Percentiles rank a stretch among this genome's conserved stretches.
Conservation (phyloP, 768 basidiomycete species). For the Lactarius deliciosus region DNA sequence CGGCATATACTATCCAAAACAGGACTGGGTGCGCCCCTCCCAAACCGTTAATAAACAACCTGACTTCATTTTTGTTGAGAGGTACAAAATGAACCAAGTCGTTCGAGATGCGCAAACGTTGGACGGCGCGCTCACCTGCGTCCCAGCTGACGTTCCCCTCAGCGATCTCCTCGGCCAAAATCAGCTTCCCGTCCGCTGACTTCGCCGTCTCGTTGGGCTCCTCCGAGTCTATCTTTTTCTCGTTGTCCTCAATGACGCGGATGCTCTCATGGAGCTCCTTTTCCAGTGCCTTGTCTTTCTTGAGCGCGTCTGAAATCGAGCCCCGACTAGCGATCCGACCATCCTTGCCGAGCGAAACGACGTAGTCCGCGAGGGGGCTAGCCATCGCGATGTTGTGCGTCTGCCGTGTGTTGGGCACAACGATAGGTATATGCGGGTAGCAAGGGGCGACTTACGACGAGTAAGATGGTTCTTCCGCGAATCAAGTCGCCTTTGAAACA, state of each 20-base stretch:
- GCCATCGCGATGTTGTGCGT: constrained; percentile 56
- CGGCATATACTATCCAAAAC: constrained; percentile 37
- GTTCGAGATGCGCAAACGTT: too few relatives aligned
- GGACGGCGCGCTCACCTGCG: constrained; percentile 37
- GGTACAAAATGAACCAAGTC: constrained; percentile 22
- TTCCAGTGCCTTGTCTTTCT: constrained; percentile 39
- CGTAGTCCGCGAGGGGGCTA: constrained; percentile 52
- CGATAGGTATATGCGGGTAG: neutral
- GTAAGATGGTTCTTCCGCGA: too few relatives aligned
- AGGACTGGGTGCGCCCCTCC: constrained; percentile 34
- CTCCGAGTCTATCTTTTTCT: constrained; percentile 32
- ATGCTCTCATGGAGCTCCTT: constrained; percentile 33
- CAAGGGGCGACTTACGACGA: too few relatives aligned
- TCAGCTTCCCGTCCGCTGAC: constrained; percentile 52
- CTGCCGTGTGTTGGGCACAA: constrained; percentile 32
- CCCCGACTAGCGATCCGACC: constrained; percentile 53
- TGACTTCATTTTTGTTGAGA: constrained; percentile 29
- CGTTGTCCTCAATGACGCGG: constrained; percentile 31
- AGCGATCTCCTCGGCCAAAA: constrained; percentile 61
- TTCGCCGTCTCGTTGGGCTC: constrained; percentile 28
- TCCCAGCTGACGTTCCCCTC: constrained; percentile 57
- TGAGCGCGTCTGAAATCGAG: constrained; percentile 48
- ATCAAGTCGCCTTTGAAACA: too few relatives aligned
- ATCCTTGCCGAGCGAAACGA: constrained; percentile 55
- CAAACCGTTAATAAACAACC: constrained; percentile 34